phyloP scores from a whole-genome alignment of 2,329 filamentous ascomycete genomes.

The Trichophyton rubrum region DNA sequence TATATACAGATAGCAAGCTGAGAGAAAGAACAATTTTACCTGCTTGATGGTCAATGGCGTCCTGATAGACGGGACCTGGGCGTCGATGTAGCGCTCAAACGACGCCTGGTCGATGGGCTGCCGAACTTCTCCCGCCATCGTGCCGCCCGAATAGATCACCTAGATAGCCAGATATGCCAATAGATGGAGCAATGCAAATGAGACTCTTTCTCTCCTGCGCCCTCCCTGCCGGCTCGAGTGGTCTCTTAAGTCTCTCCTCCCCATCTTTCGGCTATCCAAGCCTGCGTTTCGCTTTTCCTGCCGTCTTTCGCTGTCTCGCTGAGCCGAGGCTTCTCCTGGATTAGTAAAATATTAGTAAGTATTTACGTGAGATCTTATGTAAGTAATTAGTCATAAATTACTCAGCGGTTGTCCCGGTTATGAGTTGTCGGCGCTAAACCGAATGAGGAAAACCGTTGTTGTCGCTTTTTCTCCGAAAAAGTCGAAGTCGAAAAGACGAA shows the following conservation, averaged over 20 bases:
- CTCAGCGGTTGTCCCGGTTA: background rate
- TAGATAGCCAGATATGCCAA: too few relatives aligned
- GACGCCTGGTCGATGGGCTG: constrained; percentile 78
- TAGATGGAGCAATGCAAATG: too few relatives aligned
- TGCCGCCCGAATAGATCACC: constrained; percentile 3
- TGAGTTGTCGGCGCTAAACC: constrained; percentile 26
- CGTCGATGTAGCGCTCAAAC: constrained; percentile 64
- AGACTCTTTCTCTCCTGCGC: background rate
- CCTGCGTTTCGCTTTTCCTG: background rate
- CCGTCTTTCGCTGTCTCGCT: background rate
- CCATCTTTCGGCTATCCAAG: too few relatives aligned
- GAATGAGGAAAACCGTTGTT: constrained; percentile 31
- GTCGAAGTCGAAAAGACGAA: too few relatives aligned
- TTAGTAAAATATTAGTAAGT: background rate
- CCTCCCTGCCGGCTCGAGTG: too few relatives aligned
- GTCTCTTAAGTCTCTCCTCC: too few relatives aligned
- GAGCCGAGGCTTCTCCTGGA: background rate
- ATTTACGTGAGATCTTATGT: background rate
- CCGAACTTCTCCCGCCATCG: constrained; percentile 74
- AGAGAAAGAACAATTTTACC: constrained; percentile 35
- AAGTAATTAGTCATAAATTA: background rate
- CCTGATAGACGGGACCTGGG: constrained; percentile 71
- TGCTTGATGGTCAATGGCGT: constrained; percentile 79
- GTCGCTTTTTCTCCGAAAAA: constrained; percentile 15
- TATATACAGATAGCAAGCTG: too few relatives aligned